Percentiles rank a stretch among this genome's conserved stretches.
phyloP scores from a whole-genome alignment of 164 flowering plant species.

The Macadamia tetraphylla region DNA sequence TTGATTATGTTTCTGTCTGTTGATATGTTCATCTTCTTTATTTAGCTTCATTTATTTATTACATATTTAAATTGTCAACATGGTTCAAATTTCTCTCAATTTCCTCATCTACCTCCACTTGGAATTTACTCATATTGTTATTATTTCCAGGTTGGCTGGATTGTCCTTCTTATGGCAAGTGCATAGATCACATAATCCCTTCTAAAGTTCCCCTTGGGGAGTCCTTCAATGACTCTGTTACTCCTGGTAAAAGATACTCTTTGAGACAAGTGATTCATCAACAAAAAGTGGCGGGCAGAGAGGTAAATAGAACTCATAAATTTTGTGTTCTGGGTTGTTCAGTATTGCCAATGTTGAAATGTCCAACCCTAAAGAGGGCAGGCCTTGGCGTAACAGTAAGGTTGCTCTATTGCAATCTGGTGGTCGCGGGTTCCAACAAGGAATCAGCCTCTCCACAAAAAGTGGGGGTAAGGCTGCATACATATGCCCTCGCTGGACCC shows the following conservation, averaged over 20 bases:
- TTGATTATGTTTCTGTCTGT: neutral
- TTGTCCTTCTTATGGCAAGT: conserved; percentile 71
- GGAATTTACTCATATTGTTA: neutral
- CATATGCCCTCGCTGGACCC: no score
- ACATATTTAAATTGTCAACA: no score
- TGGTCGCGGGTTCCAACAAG: no score
- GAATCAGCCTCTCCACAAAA: no score
- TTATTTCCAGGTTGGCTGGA: conserved; percentile 77
- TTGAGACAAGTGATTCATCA: conserved; percentile 80
- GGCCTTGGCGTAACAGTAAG: no score
- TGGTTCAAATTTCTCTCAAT: neutral
- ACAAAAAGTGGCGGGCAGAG: conserved; percentile 63
- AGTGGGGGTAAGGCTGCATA: no score
- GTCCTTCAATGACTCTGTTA: conserved; percentile 51
- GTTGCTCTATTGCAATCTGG: no score
- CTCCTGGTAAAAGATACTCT: conserved; percentile 90
- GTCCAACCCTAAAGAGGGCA: no score
- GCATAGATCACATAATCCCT: conserved; percentile 59
- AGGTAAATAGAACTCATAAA: conserved; percentile 27
- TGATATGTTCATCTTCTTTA: neutral
- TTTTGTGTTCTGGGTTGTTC: no score
- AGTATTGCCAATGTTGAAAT: no score
- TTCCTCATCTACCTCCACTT: neutral
- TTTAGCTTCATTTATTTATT: no score
- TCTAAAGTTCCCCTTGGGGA: conserved; percentile 94